Base-by-base conservation (phyloP, 1,284 basidiomycete genomes). In the Rhizopogon hawkerae region DNA sequence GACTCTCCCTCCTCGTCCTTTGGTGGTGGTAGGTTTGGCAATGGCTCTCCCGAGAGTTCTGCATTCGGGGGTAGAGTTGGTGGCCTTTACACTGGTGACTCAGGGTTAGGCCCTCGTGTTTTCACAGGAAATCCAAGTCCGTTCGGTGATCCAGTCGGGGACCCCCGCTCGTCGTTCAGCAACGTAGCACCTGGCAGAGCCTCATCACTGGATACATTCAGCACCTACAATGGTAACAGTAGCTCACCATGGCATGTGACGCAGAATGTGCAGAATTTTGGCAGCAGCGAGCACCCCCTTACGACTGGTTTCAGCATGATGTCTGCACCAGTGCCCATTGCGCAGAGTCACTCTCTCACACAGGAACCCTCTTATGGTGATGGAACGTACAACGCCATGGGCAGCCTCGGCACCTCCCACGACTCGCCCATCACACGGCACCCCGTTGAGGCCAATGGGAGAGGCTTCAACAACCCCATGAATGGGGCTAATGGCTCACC, bases 1-100 rank as follows among this genome's bases (percentile, higher is more conserved):
- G 80, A 82, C 55, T 86, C 85, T 11, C 83, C 84, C 1, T 75
- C 81, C 2, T 86, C 85, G 1, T 84, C 84, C 2, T 75, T 85
- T 42, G 77, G 81, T 54, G 75, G 69, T 39, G 78, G 76, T 23
- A 69, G 79, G 54, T 83, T 83, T 58, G 70, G 73, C 47, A 77
- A 79, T 57, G 73, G 71, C n/a, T 85, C 85, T 31, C 83, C 85
- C 0, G 85, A 87, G 63, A 74, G 76, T n/a, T 61, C 73, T 21
- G 66, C 72, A 3, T 78, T 84, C 57, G 74, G 74, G 45, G 74
- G 76, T 16, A 70, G 77, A 46, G 67, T 70, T 21, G 69, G 60
- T 7, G 75, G 72, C 47, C 47, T 67, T 10, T 70, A 69, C 49
- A 67, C 72, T 46, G 57, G 51, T n/a, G 66, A 65, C 48, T 60